A percentile compares a stretch with the other conserved stretches of the same genome.
phyloP scores from a whole-genome alignment of 2,329 filamentous ascomycete species.

The Botrytis tulipae region DNA sequence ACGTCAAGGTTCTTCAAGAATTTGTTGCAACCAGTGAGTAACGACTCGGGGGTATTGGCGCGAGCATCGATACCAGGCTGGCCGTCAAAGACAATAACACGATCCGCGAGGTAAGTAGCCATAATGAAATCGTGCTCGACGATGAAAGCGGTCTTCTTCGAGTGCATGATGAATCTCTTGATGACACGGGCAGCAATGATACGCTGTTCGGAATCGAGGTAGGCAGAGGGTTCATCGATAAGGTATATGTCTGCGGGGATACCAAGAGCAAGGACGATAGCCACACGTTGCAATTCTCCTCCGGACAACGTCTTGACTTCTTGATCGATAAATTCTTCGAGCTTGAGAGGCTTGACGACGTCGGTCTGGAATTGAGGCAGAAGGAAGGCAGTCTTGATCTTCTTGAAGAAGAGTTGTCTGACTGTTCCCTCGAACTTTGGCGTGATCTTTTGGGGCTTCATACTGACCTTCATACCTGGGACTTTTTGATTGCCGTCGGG shows the following conservation, averaged over 20 bases:
- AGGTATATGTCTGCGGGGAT: conserved; percentile 96
- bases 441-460: conserved; percentile 99
- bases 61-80: conserved; percentile 83
- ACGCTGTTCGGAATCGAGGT: conserved; percentile 98
- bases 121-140: conserved; percentile 99
- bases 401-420: conserved; percentile 98
- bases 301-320: conserved; percentile 98
- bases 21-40: conserved; percentile 88
- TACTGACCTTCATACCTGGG: conserved; percentile 93
- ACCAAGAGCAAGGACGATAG: conserved; percentile 94
- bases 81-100: conserved; percentile 98
- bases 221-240: conserved; percentile 95
- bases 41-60: conserved; percentile 85
- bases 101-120: conserved; percentile 74
- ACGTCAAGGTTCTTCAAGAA: conserved; percentile 97
- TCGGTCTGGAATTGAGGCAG: conserved; percentile 99
- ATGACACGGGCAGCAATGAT: conserved; percentile 96
- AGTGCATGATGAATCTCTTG: conserved; percentile 99
- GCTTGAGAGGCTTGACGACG: conserved; percentile 98
- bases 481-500: conserved; percentile 77
- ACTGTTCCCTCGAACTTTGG: conserved; percentile 98
- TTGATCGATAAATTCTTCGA: conserved; percentile 99
- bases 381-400: conserved; percentile 95
- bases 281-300: conserved; percentile 98
- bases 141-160: conserved; percentile 98